Conservation (phyloP, 202 grass and related monocot species). For the Setaria viridis region DNA sequence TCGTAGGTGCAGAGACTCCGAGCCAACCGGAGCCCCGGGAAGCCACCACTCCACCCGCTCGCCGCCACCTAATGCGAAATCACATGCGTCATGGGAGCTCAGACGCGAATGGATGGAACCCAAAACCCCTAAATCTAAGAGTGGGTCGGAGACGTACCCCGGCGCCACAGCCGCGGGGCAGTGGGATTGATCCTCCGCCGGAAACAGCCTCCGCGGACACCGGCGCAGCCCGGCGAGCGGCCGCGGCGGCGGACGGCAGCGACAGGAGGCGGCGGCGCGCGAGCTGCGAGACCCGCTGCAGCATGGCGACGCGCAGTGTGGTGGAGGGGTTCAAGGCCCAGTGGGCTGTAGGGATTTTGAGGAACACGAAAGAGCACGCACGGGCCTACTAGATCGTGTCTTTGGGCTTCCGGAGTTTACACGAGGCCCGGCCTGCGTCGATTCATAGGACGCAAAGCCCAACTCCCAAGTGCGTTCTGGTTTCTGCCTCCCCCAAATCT, state of each 20-base stretch:
- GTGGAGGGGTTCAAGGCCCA: too few relatives aligned
- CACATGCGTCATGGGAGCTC: slow-evolving; percentile 34
- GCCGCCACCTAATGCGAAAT: slow-evolving; percentile 38
- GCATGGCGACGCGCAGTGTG: neutral
- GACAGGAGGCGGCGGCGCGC: slow-evolving; percentile 52
- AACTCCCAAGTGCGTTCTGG: neutral
- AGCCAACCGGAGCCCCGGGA: slow-evolving; percentile 23
- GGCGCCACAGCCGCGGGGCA: neutral
- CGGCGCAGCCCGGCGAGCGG: slow-evolving; percentile 2
- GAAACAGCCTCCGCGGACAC: neutral
- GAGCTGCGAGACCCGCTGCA: slow-evolving; percentile 52
- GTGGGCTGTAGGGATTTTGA: too few relatives aligned
- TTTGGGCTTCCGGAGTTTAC: too few relatives aligned
- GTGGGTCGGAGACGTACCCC: neutral
- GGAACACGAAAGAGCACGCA: too few relatives aligned
- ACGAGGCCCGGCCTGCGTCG: too few relatives aligned
- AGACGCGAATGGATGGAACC: slow-evolving; percentile 19
- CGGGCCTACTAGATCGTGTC: too few relatives aligned
- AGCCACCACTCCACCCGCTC: slow-evolving; percentile 34
- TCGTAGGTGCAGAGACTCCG: slow-evolving; percentile 60
- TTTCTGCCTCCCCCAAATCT: neutral
- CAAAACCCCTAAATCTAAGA: slow-evolving; percentile 15
- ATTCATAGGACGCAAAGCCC: neutral
- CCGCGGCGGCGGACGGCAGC: slow-evolving; percentile 29
- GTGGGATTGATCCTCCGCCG: neutral